Base-by-base conservation (phyloP, 2,329 filamentous ascomycete species). In the Canariomyces notabilis region DNA sequence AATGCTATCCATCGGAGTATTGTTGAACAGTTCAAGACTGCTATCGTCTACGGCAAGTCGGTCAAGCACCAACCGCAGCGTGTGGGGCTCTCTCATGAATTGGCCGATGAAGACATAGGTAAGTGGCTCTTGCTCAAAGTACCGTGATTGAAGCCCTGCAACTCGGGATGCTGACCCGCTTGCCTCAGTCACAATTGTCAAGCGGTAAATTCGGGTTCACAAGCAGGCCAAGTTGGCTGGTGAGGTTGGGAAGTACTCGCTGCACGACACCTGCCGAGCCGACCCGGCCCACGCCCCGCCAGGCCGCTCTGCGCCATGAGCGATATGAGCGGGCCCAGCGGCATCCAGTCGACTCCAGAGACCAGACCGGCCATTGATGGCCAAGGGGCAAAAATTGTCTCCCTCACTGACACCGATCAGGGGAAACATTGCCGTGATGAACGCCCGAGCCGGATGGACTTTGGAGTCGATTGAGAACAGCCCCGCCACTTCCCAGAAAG, bases 1-100 rank as follows among this genome's bases (percentile, higher is more conserved):
- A 95, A 96, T 71, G 80, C 88, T 57, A 98, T 98, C 65, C 93
- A 98, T 71, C 89, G 93, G 66, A 94, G 82, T 46, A 97, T 98
- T 64, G 78, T 93, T 46, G 93, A 98, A 59, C 85, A 95, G 59
- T 98, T 98, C 77, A 94, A 91, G 70, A 81, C 84, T 51, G 93
- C 93, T 44, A 85, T 98, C 63, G 93, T 98, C 34, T 98, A 97
- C 67, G 93, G 93, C 58, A 93, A 91, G 66, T 96, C 90, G 46
- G 91, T 97, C 58, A 97, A 97, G 77, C 93, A 98, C 72, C 93
- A 97, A 71, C 93, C 93, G 55, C 93, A 98, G 71, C 82, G 90
- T 61, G 93, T 97, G 53, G 93, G 93, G 40, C 77, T 98, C 55
- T 74, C 79, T 43, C 93, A 98, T 66, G 89, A 95, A 73, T 76